A percentile compares a stretch with the other conserved stretches of the same genome.
Conservation (phyloP, 1,284 basidiomycete species). For the Cryptococcus sp. region DNA sequence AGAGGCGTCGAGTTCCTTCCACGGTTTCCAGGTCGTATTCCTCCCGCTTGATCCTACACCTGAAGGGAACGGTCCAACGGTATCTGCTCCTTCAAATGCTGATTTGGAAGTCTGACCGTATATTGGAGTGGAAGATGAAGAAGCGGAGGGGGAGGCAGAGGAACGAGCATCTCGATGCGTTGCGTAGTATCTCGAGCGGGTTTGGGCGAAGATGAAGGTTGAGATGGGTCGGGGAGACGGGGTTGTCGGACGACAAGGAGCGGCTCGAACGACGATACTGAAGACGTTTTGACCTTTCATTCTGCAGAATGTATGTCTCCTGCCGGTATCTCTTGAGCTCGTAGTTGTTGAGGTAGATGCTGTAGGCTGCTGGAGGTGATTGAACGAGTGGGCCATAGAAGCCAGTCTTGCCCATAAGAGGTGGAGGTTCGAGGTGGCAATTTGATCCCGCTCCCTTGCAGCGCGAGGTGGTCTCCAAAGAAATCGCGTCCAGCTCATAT, state of each 20-base stretch:
- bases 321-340: no score
- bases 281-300: not conserved
- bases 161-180: not conserved
- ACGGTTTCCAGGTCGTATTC: constrained; percentile 51
- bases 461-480: not conserved
- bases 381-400: not conserved
- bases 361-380: not conserved
- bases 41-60: constrained; percentile 58
- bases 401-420: not conserved
- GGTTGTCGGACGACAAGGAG: not conserved
- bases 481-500: not conserved
- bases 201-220: not conserved
- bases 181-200: not conserved
- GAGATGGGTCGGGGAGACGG: not conserved
- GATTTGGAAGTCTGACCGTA: not conserved
- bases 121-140: not conserved
- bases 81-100: constrained; percentile 21
- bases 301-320: no score
- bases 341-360: no score
- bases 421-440: no score
- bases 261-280: not conserved
- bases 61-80: constrained; percentile 73
- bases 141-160: not conserved
- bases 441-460: no score
- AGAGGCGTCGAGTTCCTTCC: constrained; percentile 71